Evolutionary conservation across 192 early-diverging fungal genomes (phyloP), one percentile per base, ranked within the genome.

Genomic region (Podila minutissima): DNA sequence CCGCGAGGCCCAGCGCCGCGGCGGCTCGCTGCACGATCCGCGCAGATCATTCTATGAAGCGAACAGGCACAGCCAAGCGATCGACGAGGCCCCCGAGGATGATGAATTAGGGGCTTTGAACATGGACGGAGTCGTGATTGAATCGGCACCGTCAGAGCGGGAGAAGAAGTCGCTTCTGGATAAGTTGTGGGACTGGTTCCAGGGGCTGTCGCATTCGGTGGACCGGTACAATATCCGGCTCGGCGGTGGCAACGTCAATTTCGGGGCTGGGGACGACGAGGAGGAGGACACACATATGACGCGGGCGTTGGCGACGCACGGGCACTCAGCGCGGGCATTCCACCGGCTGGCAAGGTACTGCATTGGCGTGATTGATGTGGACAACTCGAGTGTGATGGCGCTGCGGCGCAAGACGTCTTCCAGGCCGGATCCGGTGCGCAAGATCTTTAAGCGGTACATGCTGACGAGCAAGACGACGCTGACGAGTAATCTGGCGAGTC

Each of bases 381-480:
- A 46, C 33, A 71, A 32, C 31, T 35, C 62, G 22, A 24, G n/a
- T 37, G 11, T 64, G n/a, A 11, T 35, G n/a, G 62, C 29, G 22
- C 31, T 28, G n/a, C 5, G 50, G 9, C 5, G 53, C 19, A 55
- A 55, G n/a, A 19, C 53, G 2, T 24, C 53, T 8, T 4, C 8
- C 53, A 20, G 3, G 11, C 35, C 38, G 17, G 65, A 66, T 12
- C 29, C 65, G 17, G 35, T 31, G 26, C 19, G 19, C n/a, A 71
- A 49, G 50, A 35, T 63, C 41, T 71, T 71, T 62, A 33, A 49
- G 22, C 33, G 71, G 53, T 73, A 73, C 46, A 53, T 58, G 19
- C 35, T 73, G 9, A 38, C 62, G 20, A 66, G 38, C 41, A 73
- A 53, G 15, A 57, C 53, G 58, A 35, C 32, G 5, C 31, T 66